These are phyloP conservation scores for Ogataea dorogensis DNA, from an alignment of 805 yeast genomes.

Conservation along the genomic window DNA sequence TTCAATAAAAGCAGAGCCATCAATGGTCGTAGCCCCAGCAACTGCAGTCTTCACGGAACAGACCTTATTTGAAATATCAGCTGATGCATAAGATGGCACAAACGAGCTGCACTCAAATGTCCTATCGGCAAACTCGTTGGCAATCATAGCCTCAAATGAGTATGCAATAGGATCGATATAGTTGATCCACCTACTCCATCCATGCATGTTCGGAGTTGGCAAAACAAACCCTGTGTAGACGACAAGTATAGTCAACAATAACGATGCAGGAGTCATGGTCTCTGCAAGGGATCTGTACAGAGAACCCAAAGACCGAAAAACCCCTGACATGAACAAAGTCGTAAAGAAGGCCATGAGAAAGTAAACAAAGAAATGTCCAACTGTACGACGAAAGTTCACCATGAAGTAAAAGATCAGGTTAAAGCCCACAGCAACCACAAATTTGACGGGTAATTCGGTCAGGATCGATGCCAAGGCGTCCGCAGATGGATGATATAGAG, in stretches of 20 bases:
- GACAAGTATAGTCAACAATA: slow-evolving; percentile 45
- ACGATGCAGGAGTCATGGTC: slow-evolving; percentile 57
- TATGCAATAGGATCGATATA: slow-evolving; percentile 56
- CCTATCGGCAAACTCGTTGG: slow-evolving; percentile 53
- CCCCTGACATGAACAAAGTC: slow-evolving; percentile 51
- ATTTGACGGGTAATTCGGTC: slow-evolving; percentile 49
- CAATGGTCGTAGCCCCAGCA: slow-evolving; percentile 51
- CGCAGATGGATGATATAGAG: slow-evolving; percentile 56
- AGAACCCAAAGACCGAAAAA: slow-evolving; percentile 52
- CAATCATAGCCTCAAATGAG: slow-evolving; percentile 55
- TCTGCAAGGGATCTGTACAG: slow-evolving; percentile 44
- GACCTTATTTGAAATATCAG: slow-evolving; percentile 22
- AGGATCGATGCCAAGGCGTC: slow-evolving; percentile 54
- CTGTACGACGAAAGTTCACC: slow-evolving; percentile 48
- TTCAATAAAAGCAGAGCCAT: slow-evolving; percentile 58
- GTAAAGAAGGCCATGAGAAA: slow-evolving; percentile 40
- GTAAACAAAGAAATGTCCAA: slow-evolving; percentile 55
- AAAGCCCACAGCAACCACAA: slow-evolving; percentile 42
- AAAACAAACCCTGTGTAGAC: slow-evolving; percentile 56
- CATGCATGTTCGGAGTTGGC: slow-evolving; percentile 52
- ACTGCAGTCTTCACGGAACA: slow-evolving; percentile 52
- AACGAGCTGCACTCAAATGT: slow-evolving; percentile 44
- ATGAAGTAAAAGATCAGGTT: slow-evolving; percentile 50
- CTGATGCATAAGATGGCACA: slow-evolving; percentile 42
- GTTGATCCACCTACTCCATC: slow-evolving; percentile 65